A percentile compares a stretch with the other conserved stretches of the same genome.
phyloP scores from a whole-genome alignment of 257 asterid genomes.

The Penstemon newberryi region DNA sequence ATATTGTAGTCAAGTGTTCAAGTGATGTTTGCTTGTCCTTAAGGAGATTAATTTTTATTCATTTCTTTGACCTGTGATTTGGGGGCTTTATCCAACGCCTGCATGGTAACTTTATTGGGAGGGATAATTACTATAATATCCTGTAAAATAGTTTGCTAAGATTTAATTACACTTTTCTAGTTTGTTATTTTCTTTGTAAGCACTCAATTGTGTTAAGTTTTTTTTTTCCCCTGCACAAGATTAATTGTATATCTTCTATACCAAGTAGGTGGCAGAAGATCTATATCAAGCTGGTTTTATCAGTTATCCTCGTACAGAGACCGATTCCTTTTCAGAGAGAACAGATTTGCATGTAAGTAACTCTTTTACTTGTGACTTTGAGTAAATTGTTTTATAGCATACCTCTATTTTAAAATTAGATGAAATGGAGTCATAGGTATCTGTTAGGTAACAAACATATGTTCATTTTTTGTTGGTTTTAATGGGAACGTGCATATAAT shows the following conservation, averaged over 20 bases:
- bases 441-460: conserved; percentile 1
- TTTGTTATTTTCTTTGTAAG: conserved; percentile 7
- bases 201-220: neutral
- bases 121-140: conserved; percentile 9
- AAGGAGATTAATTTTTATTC: conserved; percentile 19
- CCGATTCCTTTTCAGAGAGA: conserved; percentile 74
- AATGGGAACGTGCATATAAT: conserved; percentile 17
- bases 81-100: conserved; percentile 14
- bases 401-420: conserved; percentile 2
- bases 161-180: conserved; percentile 15
- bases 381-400: conserved; percentile 21
- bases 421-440: conserved; percentile 17
- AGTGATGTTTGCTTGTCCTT: conserved; percentile 18
- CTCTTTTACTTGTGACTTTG: conserved; percentile 20
- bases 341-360: conserved; percentile 72
- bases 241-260: conserved; percentile 20
- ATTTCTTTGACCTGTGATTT: conserved; percentile 16
- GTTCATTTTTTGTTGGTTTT: neutral
- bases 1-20: conserved; percentile 8
- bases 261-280: conserved; percentile 91
- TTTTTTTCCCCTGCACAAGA: conserved; percentile 17
- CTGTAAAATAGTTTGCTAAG: conserved; percentile 22
- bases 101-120: conserved; percentile 20
- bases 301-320: conserved; percentile 99
- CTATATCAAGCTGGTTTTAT: conserved; percentile 94